These are phyloP conservation scores for Mortierella sp. DNA, from an alignment of 371 early-diverging fungal species.

Conservation along the genomic window DNA sequence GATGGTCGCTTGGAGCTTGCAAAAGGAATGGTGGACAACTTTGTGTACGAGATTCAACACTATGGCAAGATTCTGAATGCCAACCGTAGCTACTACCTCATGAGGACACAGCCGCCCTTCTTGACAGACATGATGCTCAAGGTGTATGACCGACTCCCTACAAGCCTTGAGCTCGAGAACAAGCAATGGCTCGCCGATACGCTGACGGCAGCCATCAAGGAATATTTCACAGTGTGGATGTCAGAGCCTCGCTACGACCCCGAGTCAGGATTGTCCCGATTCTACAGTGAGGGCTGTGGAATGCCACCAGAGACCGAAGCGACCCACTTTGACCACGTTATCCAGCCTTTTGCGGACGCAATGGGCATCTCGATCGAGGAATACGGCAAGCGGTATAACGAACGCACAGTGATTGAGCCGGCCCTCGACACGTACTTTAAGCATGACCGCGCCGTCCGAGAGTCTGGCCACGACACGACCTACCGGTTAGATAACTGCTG, in stretches of 20 bases:
- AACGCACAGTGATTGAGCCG: constrained; percentile 74
- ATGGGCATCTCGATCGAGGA: constrained; percentile 75
- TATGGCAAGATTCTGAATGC: constrained; percentile 98
- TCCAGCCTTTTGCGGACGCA: constrained; percentile 85
- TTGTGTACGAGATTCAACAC: constrained; percentile 93
- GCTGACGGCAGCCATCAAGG: constrained; percentile 87
- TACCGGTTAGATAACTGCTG: constrained; percentile 93
- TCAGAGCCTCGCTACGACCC: constrained; percentile 80
- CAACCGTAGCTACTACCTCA: constrained; percentile 95
- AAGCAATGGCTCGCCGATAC: constrained; percentile 82
- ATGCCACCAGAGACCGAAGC: constrained; percentile 98
- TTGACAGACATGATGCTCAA: constrained; percentile 94
- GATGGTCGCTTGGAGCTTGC: constrained; percentile 88
- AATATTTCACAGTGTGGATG: constrained; percentile 94
- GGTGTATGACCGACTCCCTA: constrained; percentile 73
- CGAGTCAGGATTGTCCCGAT: constrained; percentile 83
- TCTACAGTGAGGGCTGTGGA: constrained; percentile 88
- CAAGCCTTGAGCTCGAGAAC: constrained; percentile 63
- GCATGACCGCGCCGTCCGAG: constrained; percentile 97
- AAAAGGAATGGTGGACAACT: constrained; percentile 96
- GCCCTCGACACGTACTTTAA: constrained; percentile 94
- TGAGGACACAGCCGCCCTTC: constrained; percentile 97
- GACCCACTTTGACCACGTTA: constrained; percentile 91
- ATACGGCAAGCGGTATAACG: constrained; percentile 77
- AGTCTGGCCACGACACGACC: constrained; percentile 97